Evolutionary conservation across 352 stramenopile genomes (phyloP).

Genomic region (Plasmopara halstedii): DNA sequence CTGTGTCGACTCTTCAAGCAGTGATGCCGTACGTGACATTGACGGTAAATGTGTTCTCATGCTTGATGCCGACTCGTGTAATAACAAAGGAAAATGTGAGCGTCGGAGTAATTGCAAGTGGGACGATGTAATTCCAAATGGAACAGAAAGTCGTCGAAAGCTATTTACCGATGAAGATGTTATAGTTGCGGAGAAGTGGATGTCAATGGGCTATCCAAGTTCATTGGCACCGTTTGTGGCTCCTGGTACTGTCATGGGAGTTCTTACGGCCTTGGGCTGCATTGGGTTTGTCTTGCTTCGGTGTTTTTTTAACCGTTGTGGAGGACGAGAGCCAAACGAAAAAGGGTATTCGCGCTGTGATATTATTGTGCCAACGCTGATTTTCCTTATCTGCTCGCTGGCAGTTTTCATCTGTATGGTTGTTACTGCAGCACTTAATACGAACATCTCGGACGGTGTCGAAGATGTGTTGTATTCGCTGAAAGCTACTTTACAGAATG

Average conservation of each 20-base stretch:
- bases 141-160: constrained; percentile 29
- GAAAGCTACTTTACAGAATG: constrained; percentile 64
- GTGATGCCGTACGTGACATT: constrained; percentile 40
- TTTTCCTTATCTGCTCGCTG: constrained; percentile 56
- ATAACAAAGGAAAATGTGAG: constrained; percentile 52
- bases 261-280: constrained; percentile 46
- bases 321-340: constrained; percentile 59
- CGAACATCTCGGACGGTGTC: constrained; percentile 67
- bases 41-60: constrained; percentile 49
- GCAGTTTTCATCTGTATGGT: constrained; percentile 77
- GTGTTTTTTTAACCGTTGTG: constrained; percentile 77
- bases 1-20: constrained; percentile 44
- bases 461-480: constrained; percentile 56
- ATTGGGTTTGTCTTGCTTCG: constrained; percentile 61
- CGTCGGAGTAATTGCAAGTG: constrained; percentile 77
- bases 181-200: constrained; percentile 50
- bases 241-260: constrained; percentile 63
- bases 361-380: constrained; percentile 53
- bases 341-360: constrained; percentile 78
- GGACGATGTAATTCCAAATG: constrained; percentile 44
- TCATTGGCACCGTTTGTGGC: constrained; percentile 61
- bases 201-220: constrained; percentile 56
- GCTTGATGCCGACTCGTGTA: constrained; percentile 42
- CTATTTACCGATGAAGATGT: constrained; percentile 55
- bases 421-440: constrained; percentile 68